phyloP scores from a whole-genome alignment of 106 monocot genomes.

The Amphibolis antarctica region DNA sequence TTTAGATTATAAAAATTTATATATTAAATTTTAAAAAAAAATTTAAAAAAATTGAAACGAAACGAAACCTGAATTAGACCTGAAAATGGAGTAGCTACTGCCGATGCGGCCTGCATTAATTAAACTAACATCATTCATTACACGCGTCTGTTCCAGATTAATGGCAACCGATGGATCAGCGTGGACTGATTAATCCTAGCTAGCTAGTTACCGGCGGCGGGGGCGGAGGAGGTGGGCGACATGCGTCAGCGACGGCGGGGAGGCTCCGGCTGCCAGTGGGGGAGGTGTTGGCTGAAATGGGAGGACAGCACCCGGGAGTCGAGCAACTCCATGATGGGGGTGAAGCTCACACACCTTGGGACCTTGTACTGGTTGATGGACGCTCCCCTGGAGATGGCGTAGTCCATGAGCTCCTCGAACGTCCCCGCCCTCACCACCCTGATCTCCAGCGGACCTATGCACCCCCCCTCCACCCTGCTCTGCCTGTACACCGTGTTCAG shows the following conservation, averaged over 20 bases:
- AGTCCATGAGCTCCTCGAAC: conserved; percentile 90
- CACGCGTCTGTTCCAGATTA: no score
- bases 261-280: conserved; percentile 41
- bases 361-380: conserved; percentile 97
- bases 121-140: no score
- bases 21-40: no score
- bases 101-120: no score
- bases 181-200: no score
- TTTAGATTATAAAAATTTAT: no score
- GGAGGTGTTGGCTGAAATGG: conserved; percentile 43
- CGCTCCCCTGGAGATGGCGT: conserved; percentile 65
- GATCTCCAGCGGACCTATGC: conserved; percentile 81
- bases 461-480: conserved; percentile 60
- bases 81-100: no score
- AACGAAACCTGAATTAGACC: no score
- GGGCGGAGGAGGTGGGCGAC: background rate
- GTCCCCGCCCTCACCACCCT: conserved; percentile 63
- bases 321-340: conserved; percentile 59
- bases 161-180: no score
- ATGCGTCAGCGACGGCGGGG: conserved; percentile 7
- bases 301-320: conserved; percentile 46
- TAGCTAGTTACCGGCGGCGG: no score
- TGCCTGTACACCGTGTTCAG: conserved; percentile 77
- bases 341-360: conserved; percentile 58
- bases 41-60: no score